These are phyloP conservation scores for Ilyonectria destructans DNA, from an alignment of 2,329 filamentous ascomycete genomes.

Conservation along the genomic window DNA sequence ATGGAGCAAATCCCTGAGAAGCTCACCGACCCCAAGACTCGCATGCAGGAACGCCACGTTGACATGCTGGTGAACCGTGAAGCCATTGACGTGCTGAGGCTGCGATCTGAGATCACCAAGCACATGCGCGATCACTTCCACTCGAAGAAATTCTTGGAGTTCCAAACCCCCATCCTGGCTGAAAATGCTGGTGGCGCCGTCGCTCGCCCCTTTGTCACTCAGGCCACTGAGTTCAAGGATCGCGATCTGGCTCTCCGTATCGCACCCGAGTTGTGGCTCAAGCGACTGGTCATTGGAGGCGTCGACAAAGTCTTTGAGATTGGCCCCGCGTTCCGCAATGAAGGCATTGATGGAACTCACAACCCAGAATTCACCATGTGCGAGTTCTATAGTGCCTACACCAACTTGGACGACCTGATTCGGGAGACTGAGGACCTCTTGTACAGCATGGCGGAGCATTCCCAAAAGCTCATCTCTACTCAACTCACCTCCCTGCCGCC, in stretches of 20 bases:
- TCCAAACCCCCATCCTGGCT: slow-evolving; percentile 91
- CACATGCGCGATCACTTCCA: slow-evolving; percentile 83
- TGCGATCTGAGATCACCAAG: slow-evolving; percentile 83
- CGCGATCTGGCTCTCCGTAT: slow-evolving; percentile 85
- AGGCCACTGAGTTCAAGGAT: slow-evolving; percentile 82
- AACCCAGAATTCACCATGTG: slow-evolving; percentile 98
- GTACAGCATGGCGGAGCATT: slow-evolving; percentile 69
- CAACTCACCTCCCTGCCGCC: slow-evolving; percentile 64
- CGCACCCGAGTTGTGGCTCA: slow-evolving; percentile 95
- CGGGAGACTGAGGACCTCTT: slow-evolving; percentile 82
- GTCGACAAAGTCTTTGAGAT: slow-evolving; percentile 94
- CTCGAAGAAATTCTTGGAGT: slow-evolving; percentile 83
- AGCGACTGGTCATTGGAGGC: slow-evolving; percentile 90
- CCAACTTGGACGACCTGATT: slow-evolving; percentile 83
- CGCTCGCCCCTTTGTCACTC: slow-evolving; percentile 88
- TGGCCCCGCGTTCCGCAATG: slow-evolving; percentile 92
- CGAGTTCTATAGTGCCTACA: slow-evolving; percentile 94
- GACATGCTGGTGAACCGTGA: slow-evolving; percentile 85
- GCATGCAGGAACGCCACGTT: slow-evolving; percentile 85
- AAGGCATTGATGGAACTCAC: slow-evolving; percentile 91
- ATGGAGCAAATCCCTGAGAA: slow-evolving; percentile 84
- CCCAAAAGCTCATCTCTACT: slow-evolving; percentile 62
- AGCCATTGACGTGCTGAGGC: slow-evolving; percentile 78
- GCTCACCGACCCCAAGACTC: slow-evolving; percentile 80
- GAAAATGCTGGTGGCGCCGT: slow-evolving; percentile 88